Evolutionary conservation across 805 yeast genomes (phyloP), one percentile per base, ranked within the genome.

Genomic region (Cyberlindnera maritima): DNA sequence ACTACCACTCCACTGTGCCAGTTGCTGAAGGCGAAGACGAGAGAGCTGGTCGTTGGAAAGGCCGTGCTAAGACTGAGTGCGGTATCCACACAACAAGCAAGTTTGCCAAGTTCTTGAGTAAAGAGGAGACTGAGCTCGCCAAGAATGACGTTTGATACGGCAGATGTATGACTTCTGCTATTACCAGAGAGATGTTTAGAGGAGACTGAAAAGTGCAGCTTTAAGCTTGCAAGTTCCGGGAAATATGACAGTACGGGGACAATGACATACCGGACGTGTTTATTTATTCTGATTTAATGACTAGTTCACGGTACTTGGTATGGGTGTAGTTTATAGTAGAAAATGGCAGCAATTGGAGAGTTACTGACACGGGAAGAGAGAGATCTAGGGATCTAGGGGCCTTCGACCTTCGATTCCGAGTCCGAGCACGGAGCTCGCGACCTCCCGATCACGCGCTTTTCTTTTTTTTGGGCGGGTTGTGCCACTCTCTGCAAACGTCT

Each of bases 1-100:
- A 92, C 65, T 92, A 91, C 79, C 98, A 92, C 65, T 88, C 96
- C 1, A 92, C 98, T 0, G 81, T 69, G 26, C 97, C 98, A 2
- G 96, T 88, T 11, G 76, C 70, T 8, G 96, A 86, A 38, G 96
- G 95, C 10, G 97, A 89, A 62, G 97, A 92, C 61, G 98, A 92
- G 65, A 78, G 98, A 54, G 81, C 94, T n/a, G 98, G 98, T 1
- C 79, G 98, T 60, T 92, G 98, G 98, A 85, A 86, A 71, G 97
- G 97, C 2, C 78, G 85, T 63, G 76, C 81, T 11, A 92, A 92
- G 71, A 89, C 96, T 0, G 98, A 92, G 64, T 92, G 98, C 68
- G 98, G 98, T 3, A 90, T 92, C 44, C 98, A 92, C 61, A 86
- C 84, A 57, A 79, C 91, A 1, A 76, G 83, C 21, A 79, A 86